Evolutionary conservation across 129 eudicot species (phyloP).

Genomic region (Flaveria ramosissima): DNA sequence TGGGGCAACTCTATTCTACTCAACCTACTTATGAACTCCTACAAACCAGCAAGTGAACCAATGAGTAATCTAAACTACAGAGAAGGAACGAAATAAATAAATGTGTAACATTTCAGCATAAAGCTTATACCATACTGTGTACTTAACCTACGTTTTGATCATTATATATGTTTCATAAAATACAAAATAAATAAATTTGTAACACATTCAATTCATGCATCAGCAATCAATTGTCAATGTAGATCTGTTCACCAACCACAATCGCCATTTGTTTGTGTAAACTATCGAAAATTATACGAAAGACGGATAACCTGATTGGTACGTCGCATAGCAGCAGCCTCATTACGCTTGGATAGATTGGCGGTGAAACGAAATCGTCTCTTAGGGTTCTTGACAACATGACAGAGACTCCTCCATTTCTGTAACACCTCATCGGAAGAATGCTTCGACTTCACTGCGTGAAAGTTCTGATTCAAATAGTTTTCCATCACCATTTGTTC

Average conservation of each 20-base stretch:
- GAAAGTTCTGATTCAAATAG: conserved; percentile 71
- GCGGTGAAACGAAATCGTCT: conserved; percentile 91
- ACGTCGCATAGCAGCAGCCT: conserved; percentile 98
- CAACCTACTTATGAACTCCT: not conserved
- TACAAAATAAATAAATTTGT: conserved; percentile 5
- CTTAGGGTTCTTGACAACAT: conserved; percentile 94
- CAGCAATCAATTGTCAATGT: not conserved
- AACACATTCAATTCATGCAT: not conserved
- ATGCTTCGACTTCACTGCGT: conserved; percentile 71
- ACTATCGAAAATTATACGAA: not conserved
- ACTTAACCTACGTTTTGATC: not conserved
- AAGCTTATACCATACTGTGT: not conserved
- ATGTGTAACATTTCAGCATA: too few relatives aligned
- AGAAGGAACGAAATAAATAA: too few relatives aligned
- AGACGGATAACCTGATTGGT: conserved; percentile 64
- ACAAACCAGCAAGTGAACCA: not conserved
- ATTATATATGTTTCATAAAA: not conserved
- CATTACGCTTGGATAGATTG: conserved; percentile 76
- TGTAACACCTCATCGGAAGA: conserved; percentile 65
- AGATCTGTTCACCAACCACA: not conserved
- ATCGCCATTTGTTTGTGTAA: not conserved
- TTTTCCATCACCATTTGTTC: conserved; percentile 57
- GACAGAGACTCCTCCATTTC: conserved; percentile 84
- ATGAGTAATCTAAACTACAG: not conserved
- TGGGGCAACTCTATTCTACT: too few relatives aligned